phyloP scores from a whole-genome alignment of 495 filamentous ascomycete species.

The Hyphodiscus hymeniophilus region DNA sequence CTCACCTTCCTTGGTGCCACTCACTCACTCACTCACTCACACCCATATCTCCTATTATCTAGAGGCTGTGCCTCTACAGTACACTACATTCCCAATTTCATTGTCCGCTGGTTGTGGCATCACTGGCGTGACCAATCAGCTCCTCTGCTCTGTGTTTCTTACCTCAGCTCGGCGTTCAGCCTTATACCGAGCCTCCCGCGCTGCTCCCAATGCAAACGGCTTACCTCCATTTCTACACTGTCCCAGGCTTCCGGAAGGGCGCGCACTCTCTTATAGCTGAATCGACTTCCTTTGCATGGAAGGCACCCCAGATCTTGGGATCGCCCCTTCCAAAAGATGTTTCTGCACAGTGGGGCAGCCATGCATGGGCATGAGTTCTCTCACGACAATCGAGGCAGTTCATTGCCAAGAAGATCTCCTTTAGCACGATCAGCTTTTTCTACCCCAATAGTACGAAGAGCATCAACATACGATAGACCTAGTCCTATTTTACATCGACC shows the following conservation, averaged over 20 bases:
- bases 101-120: background rate
- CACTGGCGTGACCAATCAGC: background rate
- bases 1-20: no score
- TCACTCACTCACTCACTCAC: no score
- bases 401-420: conserved; percentile 11
- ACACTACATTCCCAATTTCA: background rate
- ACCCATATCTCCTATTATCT: no score
- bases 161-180: conserved; percentile 13
- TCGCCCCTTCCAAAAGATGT: conserved; percentile 19
- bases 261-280: background rate
- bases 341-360: conserved; percentile 17
- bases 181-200: background rate
- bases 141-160: background rate
- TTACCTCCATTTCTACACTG: background rate
- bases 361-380: conserved; percentile 22
- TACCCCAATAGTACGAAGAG: conserved; percentile 12
- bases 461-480: conserved; percentile 14
- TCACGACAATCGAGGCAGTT: conserved; percentile 8
- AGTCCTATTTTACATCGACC: conserved; percentile 5
- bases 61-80: no score
- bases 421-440: conserved; percentile 23
- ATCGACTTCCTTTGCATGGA: conserved; percentile 3
- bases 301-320: conserved; percentile 10
- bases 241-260: background rate
- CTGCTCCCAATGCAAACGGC: conserved; percentile 3